Conservation (phyloP, 371 early-diverging fungal species). For the Actinomortierella ambigua region DNA sequence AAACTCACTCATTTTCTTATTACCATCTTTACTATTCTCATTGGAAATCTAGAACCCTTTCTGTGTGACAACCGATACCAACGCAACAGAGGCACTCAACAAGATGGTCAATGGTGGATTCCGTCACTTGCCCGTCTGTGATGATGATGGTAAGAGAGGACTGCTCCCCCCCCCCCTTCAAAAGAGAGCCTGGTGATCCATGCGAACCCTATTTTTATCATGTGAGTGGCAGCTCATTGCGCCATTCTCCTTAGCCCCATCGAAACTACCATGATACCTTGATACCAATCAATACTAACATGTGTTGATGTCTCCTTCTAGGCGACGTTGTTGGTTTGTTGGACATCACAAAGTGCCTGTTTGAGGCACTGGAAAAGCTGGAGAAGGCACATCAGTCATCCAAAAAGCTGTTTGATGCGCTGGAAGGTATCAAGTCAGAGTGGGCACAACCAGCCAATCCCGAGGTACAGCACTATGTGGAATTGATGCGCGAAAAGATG, state of each 20-base stretch:
- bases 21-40: too few species aligned
- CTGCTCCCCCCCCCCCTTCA: neutral
- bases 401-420: constrained; percentile 78
- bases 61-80: constrained; percentile 60
- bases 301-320: constrained; percentile 1
- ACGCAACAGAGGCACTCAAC: constrained; percentile 77
- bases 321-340: constrained; percentile 90
- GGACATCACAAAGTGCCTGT: constrained; percentile 94
- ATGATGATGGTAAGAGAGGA: constrained; percentile 19
- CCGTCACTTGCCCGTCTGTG: constrained; percentile 67
- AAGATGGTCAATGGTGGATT: constrained; percentile 83
- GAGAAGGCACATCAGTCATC: constrained; percentile 88
- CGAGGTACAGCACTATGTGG: constrained; percentile 41
- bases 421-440: constrained; percentile 88
- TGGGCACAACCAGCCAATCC: constrained; percentile 54
- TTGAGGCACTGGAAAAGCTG: constrained; percentile 89
- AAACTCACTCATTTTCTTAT: too few species aligned
- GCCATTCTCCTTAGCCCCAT: too few species aligned
- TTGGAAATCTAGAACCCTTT: constrained; percentile 60
- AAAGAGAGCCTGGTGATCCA: neutral
- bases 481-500: constrained; percentile 70
- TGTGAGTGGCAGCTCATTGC: neutral
- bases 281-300: too few species aligned
- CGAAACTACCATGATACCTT: too few species aligned
- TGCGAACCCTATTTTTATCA: neutral